Percentiles rank a stretch among this genome's conserved stretches.
phyloP scores from a whole-genome alignment of 2,329 filamentous ascomycete genomes.

The Alternaria alternata region DNA sequence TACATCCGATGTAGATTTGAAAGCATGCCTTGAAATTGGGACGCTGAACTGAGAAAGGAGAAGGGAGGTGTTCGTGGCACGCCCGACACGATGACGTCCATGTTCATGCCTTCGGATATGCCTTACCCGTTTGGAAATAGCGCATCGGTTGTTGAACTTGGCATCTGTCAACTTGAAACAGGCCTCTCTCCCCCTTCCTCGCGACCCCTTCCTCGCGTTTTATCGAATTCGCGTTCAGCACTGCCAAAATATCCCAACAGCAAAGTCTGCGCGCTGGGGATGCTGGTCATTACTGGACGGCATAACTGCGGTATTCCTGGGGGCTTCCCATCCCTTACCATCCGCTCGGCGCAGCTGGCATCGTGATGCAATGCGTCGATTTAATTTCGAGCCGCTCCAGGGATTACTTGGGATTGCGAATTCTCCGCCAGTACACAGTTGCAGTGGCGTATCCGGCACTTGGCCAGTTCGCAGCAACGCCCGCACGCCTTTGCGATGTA shows the following conservation, averaged over 20 bases:
- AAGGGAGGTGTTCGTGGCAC: not conserved
- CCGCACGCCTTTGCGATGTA: not conserved
- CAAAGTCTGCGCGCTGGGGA: constrained; percentile 1
- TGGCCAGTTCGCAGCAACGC: not conserved
- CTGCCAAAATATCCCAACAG: constrained; percentile 3
- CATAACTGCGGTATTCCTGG: constrained; percentile 6
- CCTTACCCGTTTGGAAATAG: constrained; percentile 5
- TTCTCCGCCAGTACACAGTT: constrained; percentile 17
- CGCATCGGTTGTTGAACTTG: not conserved
- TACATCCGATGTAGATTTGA: not conserved
- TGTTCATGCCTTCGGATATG: not conserved
- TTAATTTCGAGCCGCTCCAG: constrained; percentile 12
- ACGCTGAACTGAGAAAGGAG: not conserved
- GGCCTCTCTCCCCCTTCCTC: not conserved
- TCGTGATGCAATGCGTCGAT: constrained; percentile 5
- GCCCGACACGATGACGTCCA: constrained; percentile 6
- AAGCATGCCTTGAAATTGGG: not conserved
- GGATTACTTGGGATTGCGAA: not conserved
- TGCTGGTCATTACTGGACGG: constrained; percentile 7
- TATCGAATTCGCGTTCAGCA: not conserved
- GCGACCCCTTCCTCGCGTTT: not conserved
- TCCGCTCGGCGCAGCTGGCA: not conserved
- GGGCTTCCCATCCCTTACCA: constrained; percentile 1
- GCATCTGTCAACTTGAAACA: constrained; percentile 3
- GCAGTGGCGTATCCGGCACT: not conserved